Conservation (phyloP, 331 rosid species). For the Stylosanthes scabra region DNA sequence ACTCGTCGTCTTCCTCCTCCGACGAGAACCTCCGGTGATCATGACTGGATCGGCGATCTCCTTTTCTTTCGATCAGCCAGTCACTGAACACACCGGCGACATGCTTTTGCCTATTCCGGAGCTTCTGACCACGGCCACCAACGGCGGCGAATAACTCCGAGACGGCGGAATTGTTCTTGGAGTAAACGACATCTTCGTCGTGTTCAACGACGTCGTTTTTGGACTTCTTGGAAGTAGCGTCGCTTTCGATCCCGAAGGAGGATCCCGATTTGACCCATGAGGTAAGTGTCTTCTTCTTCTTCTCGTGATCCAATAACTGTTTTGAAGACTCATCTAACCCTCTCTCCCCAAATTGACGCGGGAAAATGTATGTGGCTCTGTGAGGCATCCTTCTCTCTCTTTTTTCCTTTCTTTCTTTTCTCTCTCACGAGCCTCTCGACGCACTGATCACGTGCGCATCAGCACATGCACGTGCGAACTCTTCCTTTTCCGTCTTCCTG, state of each 20-base stretch:
- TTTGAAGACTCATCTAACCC: constrained; percentile 65
- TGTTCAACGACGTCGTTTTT: neutral
- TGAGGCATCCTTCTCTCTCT: constrained; percentile 76
- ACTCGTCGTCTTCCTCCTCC: constrained; percentile 55
- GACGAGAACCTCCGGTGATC: constrained; percentile 41
- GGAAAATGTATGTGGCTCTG: constrained; percentile 94
- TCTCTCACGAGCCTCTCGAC: constrained; percentile 43
- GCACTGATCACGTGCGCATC: constrained; percentile 30
- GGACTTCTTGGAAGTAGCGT: constrained; percentile 34
- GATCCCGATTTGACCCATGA: constrained; percentile 39
- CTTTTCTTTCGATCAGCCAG: constrained; percentile 66
- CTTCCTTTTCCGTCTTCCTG: constrained; percentile 25
- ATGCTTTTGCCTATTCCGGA: constrained; percentile 48
- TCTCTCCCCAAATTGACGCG: constrained; percentile 85
- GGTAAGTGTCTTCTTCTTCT: constrained; percentile 38
- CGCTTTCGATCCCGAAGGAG: constrained; percentile 46
- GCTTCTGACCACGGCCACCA: constrained; percentile 25
- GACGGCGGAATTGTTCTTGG: constrained; percentile 48
- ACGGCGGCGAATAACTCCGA: constrained; percentile 52
- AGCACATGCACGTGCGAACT: constrained; percentile 37
- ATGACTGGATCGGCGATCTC: constrained; percentile 42
- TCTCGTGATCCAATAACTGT: constrained; percentile 60
- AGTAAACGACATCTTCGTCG: constrained; percentile 38
- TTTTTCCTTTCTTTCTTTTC: neutral
- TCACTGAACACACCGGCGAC: constrained; percentile 53